Conservation (phyloP, 2,329 filamentous ascomycete species). For the Venturia oleaginea region DNA sequence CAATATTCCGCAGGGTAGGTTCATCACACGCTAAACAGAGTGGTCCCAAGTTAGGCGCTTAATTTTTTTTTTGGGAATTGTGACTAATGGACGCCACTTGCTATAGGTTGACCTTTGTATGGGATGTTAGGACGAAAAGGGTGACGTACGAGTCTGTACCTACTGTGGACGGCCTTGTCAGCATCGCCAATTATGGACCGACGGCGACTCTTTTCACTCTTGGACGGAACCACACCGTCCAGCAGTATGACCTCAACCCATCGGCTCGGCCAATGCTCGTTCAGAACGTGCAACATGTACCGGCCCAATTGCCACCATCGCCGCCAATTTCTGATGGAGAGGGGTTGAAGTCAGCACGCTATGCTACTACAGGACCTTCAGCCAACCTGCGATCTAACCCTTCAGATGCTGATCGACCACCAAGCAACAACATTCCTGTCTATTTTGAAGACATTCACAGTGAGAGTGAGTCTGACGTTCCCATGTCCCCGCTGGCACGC, state of each 20-base stretch:
- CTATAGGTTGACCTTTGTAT: conserved; percentile 71
- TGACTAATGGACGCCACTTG: conserved; percentile 13
- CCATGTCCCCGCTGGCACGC: not conserved
- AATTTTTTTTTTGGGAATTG: not conserved
- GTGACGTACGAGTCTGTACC: conserved; percentile 85
- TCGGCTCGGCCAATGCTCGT: conserved; percentile 60
- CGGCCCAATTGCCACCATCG: conserved; percentile 67
- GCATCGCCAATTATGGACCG: conserved; percentile 79
- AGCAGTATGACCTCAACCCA: conserved; percentile 91
- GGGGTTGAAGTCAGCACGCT: conserved; percentile 25
- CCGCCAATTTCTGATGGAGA: conserved; percentile 76
- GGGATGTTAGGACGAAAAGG: conserved; percentile 97
- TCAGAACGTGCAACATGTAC: conserved; percentile 77
- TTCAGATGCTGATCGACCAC: conserved; percentile 24
- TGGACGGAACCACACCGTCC: conserved; percentile 76
- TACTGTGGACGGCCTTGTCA: conserved; percentile 70
- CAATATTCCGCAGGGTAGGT: conserved; percentile 86
- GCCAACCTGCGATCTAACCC: conserved; percentile 17
- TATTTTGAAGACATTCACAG: conserved; percentile 54
- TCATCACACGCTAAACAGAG: conserved; percentile 12
- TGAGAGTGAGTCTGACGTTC: conserved; percentile 53
- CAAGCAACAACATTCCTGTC: conserved; percentile 24
- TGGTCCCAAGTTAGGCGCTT: not conserved
- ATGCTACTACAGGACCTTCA: conserved; percentile 9
- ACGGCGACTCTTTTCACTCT: conserved; percentile 89